These are phyloP conservation scores for Candida ipomoeae DNA, from an alignment of 805 yeast species.

Conservation along the genomic window DNA sequence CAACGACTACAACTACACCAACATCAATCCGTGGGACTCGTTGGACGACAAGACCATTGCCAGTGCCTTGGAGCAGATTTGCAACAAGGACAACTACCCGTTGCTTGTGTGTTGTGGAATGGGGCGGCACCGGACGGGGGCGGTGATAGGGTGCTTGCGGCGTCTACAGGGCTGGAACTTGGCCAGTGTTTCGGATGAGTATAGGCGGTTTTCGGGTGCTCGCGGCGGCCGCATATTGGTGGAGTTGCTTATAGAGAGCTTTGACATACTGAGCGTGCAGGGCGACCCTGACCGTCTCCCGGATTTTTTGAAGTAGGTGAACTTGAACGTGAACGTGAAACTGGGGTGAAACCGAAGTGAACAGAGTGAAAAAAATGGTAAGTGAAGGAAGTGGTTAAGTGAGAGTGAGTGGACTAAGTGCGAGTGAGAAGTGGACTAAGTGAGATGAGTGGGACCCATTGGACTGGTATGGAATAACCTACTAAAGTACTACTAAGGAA, in stretches of 20 bases:
- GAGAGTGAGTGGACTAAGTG: too few species aligned
- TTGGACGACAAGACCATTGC: slow-evolving; percentile 76
- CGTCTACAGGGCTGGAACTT: slow-evolving; percentile 96
- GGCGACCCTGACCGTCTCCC: slow-evolving; percentile 31
- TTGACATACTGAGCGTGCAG: slow-evolving; percentile 35
- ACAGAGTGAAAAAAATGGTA: too few species aligned
- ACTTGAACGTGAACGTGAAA: neutral
- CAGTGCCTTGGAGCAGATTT: slow-evolving; percentile 72
- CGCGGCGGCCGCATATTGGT: slow-evolving; percentile 90
- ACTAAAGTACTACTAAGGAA: too few species aligned
- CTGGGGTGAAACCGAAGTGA: too few species aligned
- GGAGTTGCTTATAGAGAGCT: slow-evolving; percentile 76
- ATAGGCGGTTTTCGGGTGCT: slow-evolving; percentile 88
- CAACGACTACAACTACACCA: slow-evolving; percentile 57
- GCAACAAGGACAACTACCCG: slow-evolving; percentile 73
- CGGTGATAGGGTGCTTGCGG: slow-evolving; percentile 90
- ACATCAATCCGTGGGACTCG: slow-evolving; percentile 90
- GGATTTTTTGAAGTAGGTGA: slow-evolving; percentile 22
- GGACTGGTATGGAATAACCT: too few species aligned
- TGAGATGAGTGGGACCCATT: too few species aligned
- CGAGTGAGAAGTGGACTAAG: too few species aligned
- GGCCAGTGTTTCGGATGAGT: slow-evolving; percentile 88
- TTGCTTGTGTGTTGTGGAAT: slow-evolving; percentile 92
- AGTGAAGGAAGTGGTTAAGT: too few species aligned
- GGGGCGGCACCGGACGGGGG: slow-evolving; percentile 98